phyloP scores from a whole-genome alignment of 2,329 filamentous ascomycete species.

The Hypoxylon sp. region DNA sequence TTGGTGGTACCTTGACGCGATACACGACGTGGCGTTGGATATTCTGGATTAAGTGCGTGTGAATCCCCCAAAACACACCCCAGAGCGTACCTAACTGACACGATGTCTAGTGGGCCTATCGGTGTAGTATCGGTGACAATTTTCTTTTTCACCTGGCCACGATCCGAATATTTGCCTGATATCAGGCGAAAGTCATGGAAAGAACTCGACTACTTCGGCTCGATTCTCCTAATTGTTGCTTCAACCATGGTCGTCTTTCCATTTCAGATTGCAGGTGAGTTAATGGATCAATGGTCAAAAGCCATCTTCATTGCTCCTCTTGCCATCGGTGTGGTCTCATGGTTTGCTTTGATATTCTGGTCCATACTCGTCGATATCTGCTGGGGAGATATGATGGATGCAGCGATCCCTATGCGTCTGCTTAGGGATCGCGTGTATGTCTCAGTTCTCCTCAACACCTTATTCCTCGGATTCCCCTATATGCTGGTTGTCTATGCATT shows the following conservation, averaged over 20 bases:
- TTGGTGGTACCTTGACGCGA: slow-evolving; percentile 60
- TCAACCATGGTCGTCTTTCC: slow-evolving; percentile 65
- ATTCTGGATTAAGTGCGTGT: slow-evolving; percentile 68
- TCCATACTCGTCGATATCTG: slow-evolving; percentile 45
- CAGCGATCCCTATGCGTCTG: slow-evolving; percentile 59
- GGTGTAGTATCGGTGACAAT: slow-evolving; percentile 56
- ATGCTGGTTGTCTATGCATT: slow-evolving; percentile 59
- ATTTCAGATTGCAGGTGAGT: slow-evolving; percentile 60
- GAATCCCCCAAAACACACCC: too few species aligned
- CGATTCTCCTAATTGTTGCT: slow-evolving; percentile 61
- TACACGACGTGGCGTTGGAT: slow-evolving; percentile 63
- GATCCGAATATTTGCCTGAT: slow-evolving; percentile 50
- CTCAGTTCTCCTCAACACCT: slow-evolving; percentile 53
- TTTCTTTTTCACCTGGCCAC: slow-evolving; percentile 62
- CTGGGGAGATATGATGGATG: slow-evolving; percentile 47
- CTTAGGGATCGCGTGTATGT: slow-evolving; percentile 58
- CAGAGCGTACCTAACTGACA: slow-evolving; percentile 36
- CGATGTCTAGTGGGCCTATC: slow-evolving; percentile 57
- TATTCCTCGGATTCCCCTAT: slow-evolving; percentile 61
- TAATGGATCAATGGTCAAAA: slow-evolving; percentile 52
- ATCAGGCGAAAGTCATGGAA: slow-evolving; percentile 54
- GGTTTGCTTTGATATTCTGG: slow-evolving; percentile 53
- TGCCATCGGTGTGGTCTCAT: slow-evolving; percentile 48
- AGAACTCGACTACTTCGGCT: slow-evolving; percentile 63
- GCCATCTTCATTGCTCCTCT: slow-evolving; percentile 55